Evolutionary conservation across 768 basidiomycete species (phyloP), one percentile per base, ranked within the genome.

Genomic region (Cystobasidium tubakii): DNA sequence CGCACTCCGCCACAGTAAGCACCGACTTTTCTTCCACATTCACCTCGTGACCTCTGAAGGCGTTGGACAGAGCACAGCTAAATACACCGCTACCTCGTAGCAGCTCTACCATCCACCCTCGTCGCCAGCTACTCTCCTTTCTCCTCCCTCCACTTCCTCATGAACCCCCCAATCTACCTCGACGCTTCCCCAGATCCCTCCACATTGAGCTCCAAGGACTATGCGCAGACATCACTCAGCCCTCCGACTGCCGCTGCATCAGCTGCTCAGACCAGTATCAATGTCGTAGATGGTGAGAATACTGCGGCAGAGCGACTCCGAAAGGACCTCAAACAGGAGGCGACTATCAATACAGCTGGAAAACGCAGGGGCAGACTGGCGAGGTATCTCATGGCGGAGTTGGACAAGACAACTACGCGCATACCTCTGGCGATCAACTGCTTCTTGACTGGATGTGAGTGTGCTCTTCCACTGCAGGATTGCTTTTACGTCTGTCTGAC

Each of bases 371-470:
- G 57, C 2, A 25, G 57, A 60, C 23, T 60, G 17, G 66, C 43
- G 31, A 50, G 44, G 21, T 67, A 46, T 31, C 7, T 67, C 3
- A 42, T 23, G 23, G 7, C 66, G 21, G 66, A 67, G 34, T 13
- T 67, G 39, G 66, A 67, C 29, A 53, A 50, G 27, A 19, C 7
- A 15, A 46, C 23, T 12, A 50, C 66, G 6, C 55, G 44, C 15
- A 46, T 67, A 46, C 66, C 66, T 12, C 66, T 67, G 31, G 66
- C 66, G 1, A 46, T 67, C 46, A 46, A 33, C 50, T 67, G 66
- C 66, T 67, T 67, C 46, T 17, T 67, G 66, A 67, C 44, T 53
- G 66, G 66, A 7, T 67, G 66, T 67, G 66, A 43, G 66, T 67
- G 43, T 10, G 17, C 43, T 13, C 25, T n/a, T n/a, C n/a, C n/a